Base-by-base conservation (phyloP, 106 monocot genomes). In the Dendrobium nobile region DNA sequence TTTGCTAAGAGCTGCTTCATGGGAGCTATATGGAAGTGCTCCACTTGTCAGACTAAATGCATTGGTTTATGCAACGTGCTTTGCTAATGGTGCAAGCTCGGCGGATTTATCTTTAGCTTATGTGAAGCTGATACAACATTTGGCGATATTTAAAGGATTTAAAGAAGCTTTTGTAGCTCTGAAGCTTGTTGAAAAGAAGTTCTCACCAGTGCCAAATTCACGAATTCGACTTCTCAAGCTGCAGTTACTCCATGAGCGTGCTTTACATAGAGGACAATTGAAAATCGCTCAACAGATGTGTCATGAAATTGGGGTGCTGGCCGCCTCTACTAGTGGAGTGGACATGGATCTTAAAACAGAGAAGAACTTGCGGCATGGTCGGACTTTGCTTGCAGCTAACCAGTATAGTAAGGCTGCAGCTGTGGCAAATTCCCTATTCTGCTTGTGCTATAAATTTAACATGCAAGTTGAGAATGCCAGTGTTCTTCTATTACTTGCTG, bases 1-100 rank as follows among this genome's bases (percentile, higher is more conserved):
- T 87, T 85, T 98, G 80, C 82, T 92, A 41, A 94, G 86, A 82
- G 89, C 98, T 77, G 93, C 95, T 80, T 89, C 95, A 24, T 98
- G 98, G 98, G 98, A 98, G 84, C 88, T 95, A 9, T 95, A 95
- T 88, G 98, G 98, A 79, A 98, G 98, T 85, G 89, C 91, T 20
- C 92, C 98, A 75, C 87, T 95, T 77, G 95, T 88, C 68, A 87
- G 95, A 73, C 77, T 83, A 79, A 95, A 95, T 87, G 82, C 98
- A 16, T 85, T 99, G 87, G 87, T 93, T 72, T 89, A 95, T 90
- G 85, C 80, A 73, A 91, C 84, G 43, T 95, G 91, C 76, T 99
- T 93, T 85, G 88, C 86, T 83, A 94, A 99, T 90, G 88, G 92
- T 85, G 80, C 92, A 83, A 99, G 99, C 82, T 88, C 91, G n/a